A percentile compares a stretch with the other conserved stretches of the same genome.
Evolutionary conservation across 2,329 filamentous ascomycete genomes (phyloP).

Genomic region (Fusarium algeriense): DNA sequence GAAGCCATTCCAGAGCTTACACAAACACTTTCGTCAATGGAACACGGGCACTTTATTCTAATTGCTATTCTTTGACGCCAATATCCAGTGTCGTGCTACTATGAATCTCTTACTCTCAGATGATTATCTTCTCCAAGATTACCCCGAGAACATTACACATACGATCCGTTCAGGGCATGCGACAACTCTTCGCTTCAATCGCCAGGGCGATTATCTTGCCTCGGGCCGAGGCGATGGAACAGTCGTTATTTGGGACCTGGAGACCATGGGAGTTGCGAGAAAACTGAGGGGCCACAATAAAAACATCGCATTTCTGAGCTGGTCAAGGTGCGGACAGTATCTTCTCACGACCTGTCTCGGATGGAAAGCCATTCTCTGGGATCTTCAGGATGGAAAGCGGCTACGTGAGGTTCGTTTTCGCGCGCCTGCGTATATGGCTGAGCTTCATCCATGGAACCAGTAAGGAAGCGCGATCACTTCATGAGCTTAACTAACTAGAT

Average conservation of each 20-base stretch:
- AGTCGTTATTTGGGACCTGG: slow-evolving; percentile 95
- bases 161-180: slow-evolving; percentile 81
- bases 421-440: slow-evolving; percentile 94
- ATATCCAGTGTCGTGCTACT: slow-evolving; percentile 8
- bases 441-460: slow-evolving; percentile 93
- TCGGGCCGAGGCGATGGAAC: slow-evolving; percentile 95
- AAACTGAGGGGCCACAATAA: slow-evolving; percentile 94
- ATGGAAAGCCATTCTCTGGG: slow-evolving; percentile 97
- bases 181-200: slow-evolving; percentile 85
- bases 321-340: slow-evolving; percentile 92
- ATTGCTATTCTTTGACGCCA: slow-evolving; percentile 3
- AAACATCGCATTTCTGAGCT: slow-evolving; percentile 94
- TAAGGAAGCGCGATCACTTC: slow-evolving; percentile 53
- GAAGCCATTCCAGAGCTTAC: slow-evolving; percentile 39
- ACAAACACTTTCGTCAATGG: slow-evolving; percentile 39
- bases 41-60: slow-evolving; percentile 29
- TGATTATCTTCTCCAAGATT: slow-evolving; percentile 79
- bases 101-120: slow-evolving; percentile 73
- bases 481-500: slow-evolving; percentile 38
- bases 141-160: slow-evolving; percentile 89
- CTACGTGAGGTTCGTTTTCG: slow-evolving; percentile 90
- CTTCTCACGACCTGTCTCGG: slow-evolving; percentile 93
- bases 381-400: slow-evolving; percentile 77
- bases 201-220: slow-evolving; percentile 92
- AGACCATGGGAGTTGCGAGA: slow-evolving; percentile 95